phyloP scores from a whole-genome alignment of 129 eudicot genomes.

The Flaveria linearis region DNA sequence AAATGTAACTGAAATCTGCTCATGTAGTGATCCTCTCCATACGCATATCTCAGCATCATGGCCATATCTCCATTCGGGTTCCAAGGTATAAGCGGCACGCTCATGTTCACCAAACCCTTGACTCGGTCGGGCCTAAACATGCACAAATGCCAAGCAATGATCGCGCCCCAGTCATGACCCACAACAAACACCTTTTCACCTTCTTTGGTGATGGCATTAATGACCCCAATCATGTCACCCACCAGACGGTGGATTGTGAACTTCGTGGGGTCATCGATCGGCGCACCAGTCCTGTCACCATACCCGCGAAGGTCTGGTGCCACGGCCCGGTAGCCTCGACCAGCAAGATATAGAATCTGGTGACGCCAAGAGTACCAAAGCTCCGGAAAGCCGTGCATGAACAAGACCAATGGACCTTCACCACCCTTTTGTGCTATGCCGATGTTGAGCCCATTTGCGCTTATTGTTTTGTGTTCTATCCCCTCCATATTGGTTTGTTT shows the following conservation, averaged over 20 bases:
- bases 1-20: conserved; percentile 46
- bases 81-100: conserved; percentile 39
- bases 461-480: conserved; percentile 38
- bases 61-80: conserved; percentile 20
- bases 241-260: conserved; percentile 40
- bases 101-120: conserved; percentile 44
- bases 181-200: conserved; percentile 46
- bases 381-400: conserved; percentile 54
- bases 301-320: conserved; percentile 55
- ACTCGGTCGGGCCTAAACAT: conserved; percentile 42
- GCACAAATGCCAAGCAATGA: conserved; percentile 41
- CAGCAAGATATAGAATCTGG: conserved; percentile 43
- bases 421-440: conserved; percentile 40
- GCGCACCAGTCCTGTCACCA: conserved; percentile 46
- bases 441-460: conserved; percentile 37
- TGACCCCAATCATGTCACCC: conserved; percentile 38
- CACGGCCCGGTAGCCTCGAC: conserved; percentile 48
- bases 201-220: conserved; percentile 25
- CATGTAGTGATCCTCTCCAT: conserved; percentile 50
- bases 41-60: background rate
- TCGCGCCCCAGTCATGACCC: conserved; percentile 52
- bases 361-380: conserved; percentile 61
- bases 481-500: conserved; percentile 28
- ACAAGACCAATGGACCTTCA: conserved; percentile 38
- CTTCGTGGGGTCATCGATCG: conserved; percentile 29